phyloP scores from a whole-genome alignment of 179 eudicot genomes.

The Spinacia oleracea region DNA sequence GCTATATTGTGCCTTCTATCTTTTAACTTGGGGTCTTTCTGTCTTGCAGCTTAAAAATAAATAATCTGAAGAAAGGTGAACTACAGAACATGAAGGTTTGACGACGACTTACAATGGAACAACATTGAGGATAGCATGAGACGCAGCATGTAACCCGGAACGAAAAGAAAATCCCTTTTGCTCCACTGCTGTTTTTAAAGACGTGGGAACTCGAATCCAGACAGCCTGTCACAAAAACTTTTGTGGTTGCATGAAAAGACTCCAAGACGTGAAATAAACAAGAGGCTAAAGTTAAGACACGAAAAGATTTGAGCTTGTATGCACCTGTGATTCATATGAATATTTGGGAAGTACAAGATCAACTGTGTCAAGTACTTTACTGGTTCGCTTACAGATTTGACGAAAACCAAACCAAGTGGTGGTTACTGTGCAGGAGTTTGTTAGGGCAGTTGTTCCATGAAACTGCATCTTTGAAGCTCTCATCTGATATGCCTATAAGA shows the following conservation, averaged over 20 bases:
- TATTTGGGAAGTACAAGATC: slow-evolving; percentile 83
- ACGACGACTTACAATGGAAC: slow-evolving; percentile 78
- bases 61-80: background rate
- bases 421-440: slow-evolving; percentile 71
- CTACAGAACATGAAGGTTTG: background rate
- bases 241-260: background rate
- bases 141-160: slow-evolving; percentile 95
- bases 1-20: background rate
- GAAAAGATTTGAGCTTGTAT: slow-evolving; percentile 13
- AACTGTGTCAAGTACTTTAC: slow-evolving; percentile 68
- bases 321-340: slow-evolving; percentile 86
- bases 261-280: background rate
- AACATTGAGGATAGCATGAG: slow-evolving; percentile 90
- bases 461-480: slow-evolving; percentile 40
- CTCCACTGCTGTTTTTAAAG: slow-evolving; percentile 73
- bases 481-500: slow-evolving; percentile 70
- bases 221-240: slow-evolving; percentile 57
- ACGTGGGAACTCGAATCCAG: slow-evolving; percentile 84
- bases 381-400: slow-evolving; percentile 70
- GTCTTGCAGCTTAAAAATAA: background rate
- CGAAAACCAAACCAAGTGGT: slow-evolving; percentile 95
- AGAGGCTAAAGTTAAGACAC: background rate
- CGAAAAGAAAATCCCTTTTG: slow-evolving; percentile 50
- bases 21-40: background rate
- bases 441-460: slow-evolving; percentile 66